Evolutionary conservation across 176 grass and related monocot species (phyloP).

Genomic region (Zea mays): Zm-B73-REFERENCE-NAM-5.0 NC_050104.1:5144501-5145000

Average conservation of each 20-base stretch:
- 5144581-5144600: background rate
- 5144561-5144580: background rate
- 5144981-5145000: conserved; percentile 71
- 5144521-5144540: background rate
- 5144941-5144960: conserved; percentile 42
- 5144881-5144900: conserved; percentile 13
- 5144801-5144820: conserved; percentile 30
- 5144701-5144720: background rate
- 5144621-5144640: background rate
- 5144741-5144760: background rate
- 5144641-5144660: background rate
- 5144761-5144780: background rate
- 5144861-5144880: conserved; percentile 10
- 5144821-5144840: background rate
- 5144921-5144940: conserved; percentile 10
- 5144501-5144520: background rate
- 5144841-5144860: conserved; percentile 15
- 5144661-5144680: background rate
- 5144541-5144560: background rate
- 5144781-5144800: conserved; percentile 7
- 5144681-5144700: background rate
- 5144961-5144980: conserved; percentile 68
- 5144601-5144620: background rate
- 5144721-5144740: background rate
- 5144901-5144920: background rate